Conservation (phyloP, 2,329 filamentous ascomycete genomes). For the Neopestalotiopsis clavispora region DNA sequence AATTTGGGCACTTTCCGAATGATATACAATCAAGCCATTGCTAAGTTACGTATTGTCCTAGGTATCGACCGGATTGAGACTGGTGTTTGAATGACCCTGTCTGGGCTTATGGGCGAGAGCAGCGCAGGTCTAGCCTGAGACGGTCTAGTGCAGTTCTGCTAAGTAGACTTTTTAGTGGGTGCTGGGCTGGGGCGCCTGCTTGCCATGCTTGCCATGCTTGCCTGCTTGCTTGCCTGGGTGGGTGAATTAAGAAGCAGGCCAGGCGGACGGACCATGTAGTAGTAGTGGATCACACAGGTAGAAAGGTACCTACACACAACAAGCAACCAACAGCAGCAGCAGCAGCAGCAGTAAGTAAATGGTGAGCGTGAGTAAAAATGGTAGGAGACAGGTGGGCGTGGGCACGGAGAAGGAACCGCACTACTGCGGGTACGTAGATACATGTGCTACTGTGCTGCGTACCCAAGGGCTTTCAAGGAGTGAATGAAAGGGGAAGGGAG, state of each 20-base stretch:
- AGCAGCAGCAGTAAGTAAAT: background rate
- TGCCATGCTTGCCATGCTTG: background rate
- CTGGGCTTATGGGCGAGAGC: slow-evolving; percentile 17
- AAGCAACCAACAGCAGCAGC: too few species aligned
- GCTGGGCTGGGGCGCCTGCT: background rate
- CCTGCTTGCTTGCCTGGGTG: background rate
- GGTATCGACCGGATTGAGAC: slow-evolving; percentile 22
- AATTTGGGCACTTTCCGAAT: slow-evolving; percentile 21
- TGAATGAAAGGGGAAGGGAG: background rate
- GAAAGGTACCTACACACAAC: background rate
- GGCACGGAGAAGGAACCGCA: background rate
- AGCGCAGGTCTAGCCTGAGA: slow-evolving; percentile 8
- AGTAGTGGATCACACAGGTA: background rate
- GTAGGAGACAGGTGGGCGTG: background rate
- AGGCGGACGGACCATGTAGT: background rate
- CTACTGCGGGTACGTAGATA: background rate
- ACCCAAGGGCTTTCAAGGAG: background rate
- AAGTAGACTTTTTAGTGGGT: background rate
- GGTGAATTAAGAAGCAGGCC: background rate
- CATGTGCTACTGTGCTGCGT: background rate
- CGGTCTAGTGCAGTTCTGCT: background rate
- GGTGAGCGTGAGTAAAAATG: background rate
- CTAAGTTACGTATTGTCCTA: slow-evolving; percentile 23
- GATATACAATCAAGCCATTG: slow-evolving; percentile 21
- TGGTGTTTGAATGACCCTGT: slow-evolving; percentile 22